Base-by-base conservation (phyloP, 2,329 filamentous ascomycete species). In the Aspergillus aculeatus region DNA sequence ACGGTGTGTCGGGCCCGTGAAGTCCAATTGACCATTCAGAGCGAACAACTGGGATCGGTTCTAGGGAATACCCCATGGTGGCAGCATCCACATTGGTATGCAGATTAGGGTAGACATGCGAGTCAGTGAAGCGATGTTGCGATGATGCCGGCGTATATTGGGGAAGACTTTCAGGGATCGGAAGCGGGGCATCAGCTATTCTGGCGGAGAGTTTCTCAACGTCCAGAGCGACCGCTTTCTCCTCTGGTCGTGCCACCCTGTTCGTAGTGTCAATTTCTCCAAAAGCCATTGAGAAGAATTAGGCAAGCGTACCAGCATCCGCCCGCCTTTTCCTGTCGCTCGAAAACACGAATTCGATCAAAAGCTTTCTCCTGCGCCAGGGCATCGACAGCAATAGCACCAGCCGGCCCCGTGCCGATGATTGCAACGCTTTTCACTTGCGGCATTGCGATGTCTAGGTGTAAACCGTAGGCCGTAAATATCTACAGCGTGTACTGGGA, bases 41-140 rank as follows among this genome's bases (percentile, higher is more conserved):
- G 26, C 75, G 70, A 48, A 77, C 71, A 0, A 70, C 68, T 0
- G 84, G 80, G 14, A 87, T 84, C 0, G 78, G 75, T 56, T 87
- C 84, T 61, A 84, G 78, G 0, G 80, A 82, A 69, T 84, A 89
- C 16, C 81, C 78, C 87, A 89, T 89, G 0, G 84, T 77, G 2
- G 80, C 67, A 5, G 78, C 77, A 62, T 84, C 81, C 48, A 89
- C 83, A 63, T 89, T 89, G 2, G 86, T 89, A 68, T 89, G 84
- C n/a, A 89, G 74, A 21, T 83, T 82, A 0, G 84, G 83, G 64
- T 89, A 89, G 19, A 88, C 78, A 0, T 83, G 83, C 0, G 85
- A 84, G 60, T 87, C 84, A 12, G 78, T 73, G 66, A 83, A 86
- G 2, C 84, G 81, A 19, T 81, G 78, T 58, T 79, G 78, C 1